Conservation (phyloP, 177 flowering plant species). For the Tripterygium wilfordii region DNA sequence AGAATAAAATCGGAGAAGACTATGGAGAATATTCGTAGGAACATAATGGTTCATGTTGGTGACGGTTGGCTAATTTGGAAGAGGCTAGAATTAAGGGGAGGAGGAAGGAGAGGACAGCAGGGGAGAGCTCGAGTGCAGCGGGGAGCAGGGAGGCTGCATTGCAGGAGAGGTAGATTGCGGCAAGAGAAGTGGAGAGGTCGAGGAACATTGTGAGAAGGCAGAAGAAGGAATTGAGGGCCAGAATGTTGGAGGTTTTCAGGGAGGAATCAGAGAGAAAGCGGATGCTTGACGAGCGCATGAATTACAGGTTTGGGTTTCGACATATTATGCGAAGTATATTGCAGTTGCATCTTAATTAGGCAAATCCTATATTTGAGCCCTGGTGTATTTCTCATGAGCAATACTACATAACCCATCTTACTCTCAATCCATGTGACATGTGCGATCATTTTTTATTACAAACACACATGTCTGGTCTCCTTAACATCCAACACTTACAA, state of each 20-base stretch:
- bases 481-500: no score
- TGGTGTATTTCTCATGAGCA: no score
- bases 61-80: slow-evolving; percentile 9
- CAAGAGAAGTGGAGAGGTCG: slow-evolving; percentile 87
- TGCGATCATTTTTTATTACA: no score
- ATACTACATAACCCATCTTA: no score
- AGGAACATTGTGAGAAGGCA: slow-evolving; percentile 75
- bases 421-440: no score
- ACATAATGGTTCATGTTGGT: slow-evolving; percentile 75
- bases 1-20: slow-evolving; percentile 95
- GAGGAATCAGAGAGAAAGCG: slow-evolving; percentile 94
- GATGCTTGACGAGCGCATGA: slow-evolving; percentile 85
- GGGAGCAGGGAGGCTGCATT: slow-evolving; percentile 65
- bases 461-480: no score
- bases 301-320: slow-evolving; percentile 52
- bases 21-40: slow-evolving; percentile 69
- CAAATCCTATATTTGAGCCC: not conserved
- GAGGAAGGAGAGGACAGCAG: slow-evolving; percentile 36
- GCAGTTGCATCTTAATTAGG: not conserved
- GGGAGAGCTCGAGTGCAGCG: slow-evolving; percentile 20
- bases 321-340: not conserved
- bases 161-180: slow-evolving; percentile 75
- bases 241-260: slow-evolving; percentile 89
- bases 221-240: slow-evolving; percentile 75
- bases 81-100: slow-evolving; percentile 29